Percentiles rank a stretch among this genome's conserved stretches.
phyloP scores from a whole-genome alignment of 108 stramenopile genomes.

The Nitzschia putrida region DNA sequence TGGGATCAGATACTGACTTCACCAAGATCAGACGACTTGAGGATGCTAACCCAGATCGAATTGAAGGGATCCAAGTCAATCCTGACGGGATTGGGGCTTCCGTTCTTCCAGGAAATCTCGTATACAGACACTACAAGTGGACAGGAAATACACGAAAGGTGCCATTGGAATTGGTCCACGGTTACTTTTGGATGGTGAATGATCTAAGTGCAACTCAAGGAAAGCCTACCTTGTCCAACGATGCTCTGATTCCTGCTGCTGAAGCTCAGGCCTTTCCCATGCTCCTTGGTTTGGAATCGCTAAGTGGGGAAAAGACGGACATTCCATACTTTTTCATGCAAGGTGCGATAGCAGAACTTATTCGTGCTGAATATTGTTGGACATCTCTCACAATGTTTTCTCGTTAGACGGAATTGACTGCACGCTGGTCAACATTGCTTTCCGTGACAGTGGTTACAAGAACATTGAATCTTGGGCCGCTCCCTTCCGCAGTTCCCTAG shows the following conservation, averaged over 20 bases:
- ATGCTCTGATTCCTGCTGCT: slow-evolving; percentile 56
- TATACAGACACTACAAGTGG: slow-evolving; percentile 56
- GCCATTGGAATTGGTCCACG: slow-evolving; percentile 66
- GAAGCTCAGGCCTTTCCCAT: slow-evolving; percentile 73
- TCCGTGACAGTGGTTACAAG: slow-evolving; percentile 75
- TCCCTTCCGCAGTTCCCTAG: slow-evolving; percentile 64
- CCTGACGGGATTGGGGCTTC: slow-evolving; percentile 53
- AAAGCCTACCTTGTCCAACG: slow-evolving; percentile 72
- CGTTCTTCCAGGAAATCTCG: slow-evolving; percentile 67
- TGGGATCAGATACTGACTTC: slow-evolving; percentile 11
- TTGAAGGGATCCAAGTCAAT: slow-evolving; percentile 57
- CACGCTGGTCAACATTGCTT: slow-evolving; percentile 76
- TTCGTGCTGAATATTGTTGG: too few species aligned
- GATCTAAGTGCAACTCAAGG: slow-evolving; percentile 62
- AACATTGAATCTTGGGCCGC: slow-evolving; percentile 71
- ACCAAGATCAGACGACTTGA: slow-evolving; percentile 27
- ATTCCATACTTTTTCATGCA: slow-evolving; percentile 69
- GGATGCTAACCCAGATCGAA: slow-evolving; percentile 45
- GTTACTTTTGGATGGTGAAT: slow-evolving; percentile 86
- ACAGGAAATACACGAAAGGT: slow-evolving; percentile 59
- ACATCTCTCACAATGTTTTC: too few species aligned
- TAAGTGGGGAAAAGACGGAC: slow-evolving; percentile 38
- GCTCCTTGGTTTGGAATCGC: slow-evolving; percentile 17
- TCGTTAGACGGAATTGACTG: not conserved
- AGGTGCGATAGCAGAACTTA: not conserved